Evolutionary conservation across 1,139 yeast genomes (phyloP).

Genomic region (Meyerozyma athensensis): DNA sequence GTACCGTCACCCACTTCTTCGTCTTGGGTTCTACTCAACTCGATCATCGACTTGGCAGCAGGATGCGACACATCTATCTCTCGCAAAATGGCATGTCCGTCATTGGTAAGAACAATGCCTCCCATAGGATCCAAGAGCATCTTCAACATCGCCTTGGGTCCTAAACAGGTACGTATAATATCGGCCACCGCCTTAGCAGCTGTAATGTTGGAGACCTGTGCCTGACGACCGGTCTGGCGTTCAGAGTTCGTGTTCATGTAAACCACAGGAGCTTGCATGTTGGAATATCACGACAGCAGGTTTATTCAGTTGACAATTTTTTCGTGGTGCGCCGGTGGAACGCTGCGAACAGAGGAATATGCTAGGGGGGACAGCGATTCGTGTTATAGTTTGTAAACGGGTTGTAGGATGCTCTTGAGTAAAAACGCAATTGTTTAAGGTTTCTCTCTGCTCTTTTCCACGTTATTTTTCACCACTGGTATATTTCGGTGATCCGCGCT

Average conservation of each 20-base stretch:
- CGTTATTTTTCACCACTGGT: not conserved
- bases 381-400: not conserved
- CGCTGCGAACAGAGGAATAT: slow-evolving; percentile 2
- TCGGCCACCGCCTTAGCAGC: slow-evolving; percentile 99
- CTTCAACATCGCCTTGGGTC: slow-evolving; percentile 99
- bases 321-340: slow-evolving; percentile 1
- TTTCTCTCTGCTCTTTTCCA: not conserved
- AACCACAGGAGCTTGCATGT: slow-evolving; percentile 49
- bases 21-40: slow-evolving; percentile 93
- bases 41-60: slow-evolving; percentile 98
- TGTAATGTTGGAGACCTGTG: slow-evolving; percentile 93
- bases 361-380: not conserved
- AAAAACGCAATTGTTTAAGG: too few species aligned
- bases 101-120: slow-evolving; percentile 94
- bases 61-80: slow-evolving; percentile 95
- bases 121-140: slow-evolving; percentile 99
- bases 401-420: too few species aligned
- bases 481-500: slow-evolving; percentile 7
- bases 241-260: slow-evolving; percentile 75
- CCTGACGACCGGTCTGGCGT: slow-evolving; percentile 95
- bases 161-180: slow-evolving; percentile 93
- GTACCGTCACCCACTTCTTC: slow-evolving; percentile 99
- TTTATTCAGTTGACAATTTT: slow-evolving; percentile 1
- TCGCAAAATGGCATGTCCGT: slow-evolving; percentile 90
- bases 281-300: too few species aligned